These are phyloP conservation scores for Melaleuca alternifolia DNA, from an alignment of 345 rosid species.

Conservation along the genomic window DNA sequence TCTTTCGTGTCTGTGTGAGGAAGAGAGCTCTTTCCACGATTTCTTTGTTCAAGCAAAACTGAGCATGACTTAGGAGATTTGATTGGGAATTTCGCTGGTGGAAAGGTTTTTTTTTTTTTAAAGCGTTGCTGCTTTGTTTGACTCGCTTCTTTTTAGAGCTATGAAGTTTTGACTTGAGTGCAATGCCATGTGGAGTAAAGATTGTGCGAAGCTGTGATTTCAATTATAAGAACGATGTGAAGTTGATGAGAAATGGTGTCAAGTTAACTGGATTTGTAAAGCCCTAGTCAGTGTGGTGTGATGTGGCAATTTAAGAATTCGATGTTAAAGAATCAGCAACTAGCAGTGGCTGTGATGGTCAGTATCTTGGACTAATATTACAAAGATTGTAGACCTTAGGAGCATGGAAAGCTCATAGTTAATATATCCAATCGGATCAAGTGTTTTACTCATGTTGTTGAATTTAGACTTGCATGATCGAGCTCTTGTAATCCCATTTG, in stretches of 20 bases:
- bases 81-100: not conserved
- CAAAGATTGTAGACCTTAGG: not conserved
- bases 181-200: not conserved
- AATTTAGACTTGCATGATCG: not conserved
- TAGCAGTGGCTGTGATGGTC: not conserved
- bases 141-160: not conserved
- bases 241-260: not conserved
- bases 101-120: not conserved
- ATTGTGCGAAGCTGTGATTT: not conserved
- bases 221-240: not conserved
- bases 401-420: not conserved
- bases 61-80: not conserved
- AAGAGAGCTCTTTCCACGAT: not conserved
- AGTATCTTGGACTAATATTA: not conserved
- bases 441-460: not conserved
- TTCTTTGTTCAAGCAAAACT: not conserved
- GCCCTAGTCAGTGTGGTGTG: not conserved
- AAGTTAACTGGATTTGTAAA: not conserved
- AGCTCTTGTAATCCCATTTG: not conserved
- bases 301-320: not conserved
- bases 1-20: not conserved
- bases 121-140: not conserved
- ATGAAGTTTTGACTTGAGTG: not conserved
- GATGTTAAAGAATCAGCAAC: not conserved
- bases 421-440: not conserved